Conservation (phyloP, 176 grass and related monocot genomes). For the Aegilops longissima region DNA sequence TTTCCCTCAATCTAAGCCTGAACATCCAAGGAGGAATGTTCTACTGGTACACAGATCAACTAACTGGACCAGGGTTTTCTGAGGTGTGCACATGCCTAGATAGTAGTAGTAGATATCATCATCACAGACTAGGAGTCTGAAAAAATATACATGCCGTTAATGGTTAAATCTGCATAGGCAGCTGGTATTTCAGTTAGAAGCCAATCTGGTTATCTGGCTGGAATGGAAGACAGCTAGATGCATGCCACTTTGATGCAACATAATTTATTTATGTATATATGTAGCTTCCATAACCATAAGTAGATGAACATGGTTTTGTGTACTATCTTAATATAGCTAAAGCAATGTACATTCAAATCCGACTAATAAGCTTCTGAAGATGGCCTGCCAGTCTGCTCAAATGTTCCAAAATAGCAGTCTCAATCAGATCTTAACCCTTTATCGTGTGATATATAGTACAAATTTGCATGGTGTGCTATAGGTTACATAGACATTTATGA, state of each 20-base stretch:
- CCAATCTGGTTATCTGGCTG: not conserved
- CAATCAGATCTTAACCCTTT: not conserved
- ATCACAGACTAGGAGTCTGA: not conserved
- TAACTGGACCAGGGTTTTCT: constrained; percentile 63
- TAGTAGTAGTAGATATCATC: not conserved
- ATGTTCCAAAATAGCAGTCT: not conserved
- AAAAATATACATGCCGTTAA: not conserved
- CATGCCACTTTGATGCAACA: not conserved
- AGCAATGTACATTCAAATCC: not conserved
- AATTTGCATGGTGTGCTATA: not conserved
- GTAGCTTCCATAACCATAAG: not conserved
- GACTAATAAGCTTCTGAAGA: constrained; percentile 1
- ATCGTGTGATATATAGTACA: not conserved
- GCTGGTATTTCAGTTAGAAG: not conserved
- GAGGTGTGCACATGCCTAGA: constrained; percentile 48
- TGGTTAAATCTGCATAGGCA: not conserved
- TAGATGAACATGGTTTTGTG: not conserved
- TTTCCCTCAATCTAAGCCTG: constrained; percentile 65
- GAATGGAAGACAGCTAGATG: not conserved
- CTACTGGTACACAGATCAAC: constrained; percentile 77
- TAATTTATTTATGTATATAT: not conserved
- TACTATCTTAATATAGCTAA: not conserved
- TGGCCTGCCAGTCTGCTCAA: not conserved
- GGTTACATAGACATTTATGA: not conserved
- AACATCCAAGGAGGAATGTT: constrained; percentile 96